Base-by-base conservation (phyloP, 106 monocot genomes). In the Hemerocallis citrina region DNA sequence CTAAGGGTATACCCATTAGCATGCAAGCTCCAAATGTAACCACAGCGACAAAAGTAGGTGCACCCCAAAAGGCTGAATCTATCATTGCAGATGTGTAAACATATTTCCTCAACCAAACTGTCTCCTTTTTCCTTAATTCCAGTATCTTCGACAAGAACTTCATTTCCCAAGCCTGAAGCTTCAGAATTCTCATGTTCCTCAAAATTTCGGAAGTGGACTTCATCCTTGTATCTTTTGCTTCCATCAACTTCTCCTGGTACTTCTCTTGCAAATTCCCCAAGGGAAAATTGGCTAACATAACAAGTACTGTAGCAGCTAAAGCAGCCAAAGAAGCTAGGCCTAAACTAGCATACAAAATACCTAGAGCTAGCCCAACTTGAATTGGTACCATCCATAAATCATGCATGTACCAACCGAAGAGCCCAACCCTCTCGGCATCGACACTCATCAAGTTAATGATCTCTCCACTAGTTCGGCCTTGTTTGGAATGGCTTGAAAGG, bases 131-230 rank as follows among this genome's bases (percentile, higher is more conserved):
- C 61, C 96, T 73, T 23, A 96, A 44, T 41, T 88, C 78, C 15
- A 58, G 40, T 31, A 87, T 88, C 68, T 64, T 91, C 13, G 80
- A 77, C 49, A 96, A 73, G 64, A 91, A 96, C 70, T 91, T 87
- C 91, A 91, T 91, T 64, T 96, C 96, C 96, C 87, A 96, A 12
- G 75, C 90, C 57, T 96, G 91, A 34, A 96, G 84, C 69, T 96
- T 96, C 48, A 96, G 81, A 74, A 91, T 91, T 44, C 81, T 76
- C 96, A 96, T 96, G 67, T 85, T 96, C 56, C 79, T 80, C 36
- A 96, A 25, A 9, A 96, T 79, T 63, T 96, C 91, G 0, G 87
- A 84, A 38, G 77, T 96, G 20, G 84, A 70, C 52, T 96, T 96
- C 96, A 96, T 96, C 67, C 91, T 70, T 11, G 47, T 41, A 46